Percentiles rank a stretch among this genome's conserved stretches.
phyloP scores from a whole-genome alignment of 176 grass and related monocot species.

The Eleusine coracana region DNA sequence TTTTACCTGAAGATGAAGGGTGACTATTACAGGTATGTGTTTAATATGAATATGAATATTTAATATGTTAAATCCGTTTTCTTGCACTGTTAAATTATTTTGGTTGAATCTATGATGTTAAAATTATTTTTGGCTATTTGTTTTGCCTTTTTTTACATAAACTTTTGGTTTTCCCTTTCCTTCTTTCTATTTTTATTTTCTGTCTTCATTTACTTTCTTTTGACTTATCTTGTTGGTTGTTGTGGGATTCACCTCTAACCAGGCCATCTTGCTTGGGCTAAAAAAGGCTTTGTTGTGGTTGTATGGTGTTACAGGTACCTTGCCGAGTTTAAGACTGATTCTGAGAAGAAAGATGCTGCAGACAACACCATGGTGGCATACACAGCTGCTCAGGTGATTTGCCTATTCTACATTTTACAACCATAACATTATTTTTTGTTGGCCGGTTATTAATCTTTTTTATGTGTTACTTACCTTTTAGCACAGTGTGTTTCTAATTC shows the following conservation, averaged over 20 bases:
- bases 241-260: too few relatives aligned
- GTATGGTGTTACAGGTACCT: conserved; percentile 44
- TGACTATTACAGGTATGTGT: conserved; percentile 43
- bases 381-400: conserved; percentile 53
- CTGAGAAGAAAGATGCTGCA: conserved; percentile 58
- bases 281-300: background rate
- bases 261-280: too few relatives aligned
- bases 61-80: background rate
- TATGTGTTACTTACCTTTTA: background rate
- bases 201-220: too few relatives aligned
- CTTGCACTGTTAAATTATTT: background rate
- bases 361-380: conserved; percentile 60
- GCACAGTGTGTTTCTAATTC: background rate
- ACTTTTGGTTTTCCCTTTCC: too few relatives aligned
- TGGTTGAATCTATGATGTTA: conserved; percentile 15
- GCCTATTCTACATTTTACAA: background rate
- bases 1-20: conserved; percentile 64
- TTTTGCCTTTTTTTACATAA: too few relatives aligned
- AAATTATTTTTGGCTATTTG: too few relatives aligned
- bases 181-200: too few relatives aligned
- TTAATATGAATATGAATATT: background rate
- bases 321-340: conserved; percentile 49
- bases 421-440: conserved; percentile 19
- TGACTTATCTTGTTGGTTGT: too few relatives aligned
- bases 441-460: background rate